Base-by-base conservation (phyloP, 179 eudicot genomes). In the Camellia oleifera region DNA sequence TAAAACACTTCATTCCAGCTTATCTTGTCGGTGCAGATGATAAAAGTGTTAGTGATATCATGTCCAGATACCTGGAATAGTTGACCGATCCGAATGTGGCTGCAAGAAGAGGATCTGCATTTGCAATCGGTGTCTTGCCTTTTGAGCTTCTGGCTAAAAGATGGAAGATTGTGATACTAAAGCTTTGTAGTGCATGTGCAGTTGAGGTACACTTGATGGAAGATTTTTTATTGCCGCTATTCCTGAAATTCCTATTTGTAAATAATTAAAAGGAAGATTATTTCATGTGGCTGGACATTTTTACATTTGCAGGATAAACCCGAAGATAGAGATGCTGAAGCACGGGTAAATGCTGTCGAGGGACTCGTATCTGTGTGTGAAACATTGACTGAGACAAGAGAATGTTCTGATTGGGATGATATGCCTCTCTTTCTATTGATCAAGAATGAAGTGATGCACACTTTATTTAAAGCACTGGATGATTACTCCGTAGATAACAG, bases 301-400 rank as follows among this genome's bases (percentile, higher is more conserved):
- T 78, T 72, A 65, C 70, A 44, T 76, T 68, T 77, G 78, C 82
- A 96, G 99, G 95, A 92, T 62, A 92, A 91, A 80, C 92, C 93
- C 67, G 98, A 94, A 77, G 97, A 96, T 69, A 90, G 95, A 69
- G 99, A 96, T 88, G 99, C 97, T 82, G 99, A 96, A 91, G 92
- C 99, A 79, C 94, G 99, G 72, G 97, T 92, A 57, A 92, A 89
- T 90, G 94, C 99, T 79, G 94, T 96, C 83, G 90, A 88, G 90
- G 96, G 97, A 74, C 93, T 96, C 63, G 89, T 86, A 74, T 89
- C 97, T 72, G 91, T 90, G 61, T 94, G 98, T 87, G 93, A 91
- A 87, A 90, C 79, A 69, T 80, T 96, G 85, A 82, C 92, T 8
- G 86, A 79, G 69, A 75, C 85, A 50, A 72, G 75, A 78, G 86